Evolutionary conservation across 352 stramenopile species (phyloP).

Genomic region (Globisporangium iwayamae): DNA sequence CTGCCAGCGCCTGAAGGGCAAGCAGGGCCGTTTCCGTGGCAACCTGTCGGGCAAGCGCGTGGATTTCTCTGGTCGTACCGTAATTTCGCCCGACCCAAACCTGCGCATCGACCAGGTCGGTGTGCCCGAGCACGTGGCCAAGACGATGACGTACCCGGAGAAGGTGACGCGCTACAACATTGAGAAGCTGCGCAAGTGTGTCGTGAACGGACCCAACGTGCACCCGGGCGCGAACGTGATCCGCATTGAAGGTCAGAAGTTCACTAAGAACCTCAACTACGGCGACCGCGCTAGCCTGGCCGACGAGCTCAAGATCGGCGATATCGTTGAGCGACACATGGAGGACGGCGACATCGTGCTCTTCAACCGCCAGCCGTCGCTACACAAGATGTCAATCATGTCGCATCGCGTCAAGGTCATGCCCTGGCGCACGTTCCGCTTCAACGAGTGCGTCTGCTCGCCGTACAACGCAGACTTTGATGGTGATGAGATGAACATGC

Average conservation of each 20-base stretch:
- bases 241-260: constrained; percentile 80
- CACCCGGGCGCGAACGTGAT: constrained; percentile 97
- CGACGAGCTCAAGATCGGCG: constrained; percentile 93
- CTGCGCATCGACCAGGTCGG: constrained; percentile 93
- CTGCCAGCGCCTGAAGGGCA: constrained; percentile 97
- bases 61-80: constrained; percentile 98
- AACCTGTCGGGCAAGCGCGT: constrained; percentile 99
- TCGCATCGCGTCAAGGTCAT: constrained; percentile 90
- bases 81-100: constrained; percentile 99
- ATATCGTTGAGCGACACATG: constrained; percentile 99
- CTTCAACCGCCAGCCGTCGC: constrained; percentile 99
- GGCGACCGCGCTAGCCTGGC: constrained; percentile 92
- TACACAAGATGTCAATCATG: constrained; percentile 99
- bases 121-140: constrained; percentile 94
- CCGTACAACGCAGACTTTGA: constrained; percentile 99
- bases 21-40: constrained; percentile 97
- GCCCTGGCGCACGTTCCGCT: constrained; percentile 98
- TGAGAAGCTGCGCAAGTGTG: constrained; percentile 92
- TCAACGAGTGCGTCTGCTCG: constrained; percentile 99
- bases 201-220: constrained; percentile 95
- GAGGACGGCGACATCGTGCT: constrained; percentile 98
- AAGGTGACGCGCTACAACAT: constrained; percentile 98
- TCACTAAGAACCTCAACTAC: constrained; percentile 92
- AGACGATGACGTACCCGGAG: constrained; percentile 98
- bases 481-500: constrained; percentile 99